phyloP scores from a whole-genome alignment of 2,329 filamentous ascomycete genomes.

The Ceratocystis diversiconidia region DNA sequence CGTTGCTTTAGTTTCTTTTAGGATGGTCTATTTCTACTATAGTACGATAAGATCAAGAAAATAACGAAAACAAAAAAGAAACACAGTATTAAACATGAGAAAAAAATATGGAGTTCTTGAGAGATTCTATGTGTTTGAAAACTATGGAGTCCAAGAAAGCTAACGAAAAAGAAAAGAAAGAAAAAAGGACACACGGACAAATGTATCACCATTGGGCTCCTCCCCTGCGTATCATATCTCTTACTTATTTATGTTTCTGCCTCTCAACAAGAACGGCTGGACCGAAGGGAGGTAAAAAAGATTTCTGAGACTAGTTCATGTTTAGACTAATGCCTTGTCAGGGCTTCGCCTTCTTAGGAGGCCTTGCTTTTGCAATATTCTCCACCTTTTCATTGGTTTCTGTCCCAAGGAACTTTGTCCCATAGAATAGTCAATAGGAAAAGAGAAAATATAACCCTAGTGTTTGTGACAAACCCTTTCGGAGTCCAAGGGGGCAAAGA shows the following conservation, averaged over 20 bases:
- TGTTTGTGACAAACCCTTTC: no score
- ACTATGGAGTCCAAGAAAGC: no score
- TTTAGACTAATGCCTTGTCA: background rate
- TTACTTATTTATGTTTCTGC: no score
- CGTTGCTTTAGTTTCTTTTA: background rate
- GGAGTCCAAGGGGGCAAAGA: no score
- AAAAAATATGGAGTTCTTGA: no score
- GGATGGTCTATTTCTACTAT: background rate
- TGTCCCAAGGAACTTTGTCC: no score
- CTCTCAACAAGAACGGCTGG: background rate
- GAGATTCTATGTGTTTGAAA: no score
- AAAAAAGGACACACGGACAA: background rate
- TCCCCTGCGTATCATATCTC: background rate
- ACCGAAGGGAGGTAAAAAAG: background rate
- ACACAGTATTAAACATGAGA: no score
- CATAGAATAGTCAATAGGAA: no score
- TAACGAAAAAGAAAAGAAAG: no score
- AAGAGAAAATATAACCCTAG: no score
- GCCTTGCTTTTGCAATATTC: background rate
- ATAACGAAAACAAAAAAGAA: no score
- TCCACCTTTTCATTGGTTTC: background rate
- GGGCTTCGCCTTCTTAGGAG: background rate
- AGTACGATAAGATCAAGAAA: background rate
- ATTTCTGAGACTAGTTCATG: background rate
- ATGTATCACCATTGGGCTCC: background rate